Conservation (phyloP, 2,329 filamentous ascomycete species). For the Cladophialophora carrionii region DNA sequence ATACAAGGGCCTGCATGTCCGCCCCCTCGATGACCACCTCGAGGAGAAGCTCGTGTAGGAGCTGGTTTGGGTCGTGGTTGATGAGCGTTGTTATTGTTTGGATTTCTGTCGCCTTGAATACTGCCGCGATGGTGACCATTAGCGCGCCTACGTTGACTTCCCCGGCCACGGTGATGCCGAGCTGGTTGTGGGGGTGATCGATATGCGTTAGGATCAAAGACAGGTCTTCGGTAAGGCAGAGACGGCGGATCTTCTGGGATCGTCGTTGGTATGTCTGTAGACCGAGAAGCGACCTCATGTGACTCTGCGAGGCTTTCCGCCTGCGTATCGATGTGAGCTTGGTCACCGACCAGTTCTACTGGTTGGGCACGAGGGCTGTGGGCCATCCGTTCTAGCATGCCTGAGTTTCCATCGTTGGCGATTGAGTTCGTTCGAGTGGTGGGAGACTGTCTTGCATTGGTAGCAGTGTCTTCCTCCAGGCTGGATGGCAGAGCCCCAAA, state of each 20-base stretch:
- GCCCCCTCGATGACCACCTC: slow-evolving; percentile 3
- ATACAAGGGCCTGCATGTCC: background rate
- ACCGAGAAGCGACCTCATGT: background rate
- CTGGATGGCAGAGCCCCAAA: background rate
- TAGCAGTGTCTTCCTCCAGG: background rate
- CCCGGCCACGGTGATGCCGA: slow-evolving; percentile 8
- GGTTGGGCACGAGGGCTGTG: background rate
- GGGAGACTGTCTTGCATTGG: background rate
- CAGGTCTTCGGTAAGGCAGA: background rate
- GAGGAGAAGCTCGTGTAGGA: background rate
- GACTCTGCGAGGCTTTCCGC: background rate
- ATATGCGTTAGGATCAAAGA: slow-evolving; percentile 20
- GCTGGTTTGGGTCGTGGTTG: background rate
- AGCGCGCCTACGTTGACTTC: slow-evolving; percentile 1
- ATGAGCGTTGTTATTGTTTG: background rate
- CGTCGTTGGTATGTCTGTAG: background rate
- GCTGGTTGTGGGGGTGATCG: slow-evolving; percentile 5
- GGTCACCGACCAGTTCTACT: background rate
- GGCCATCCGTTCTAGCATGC: background rate
- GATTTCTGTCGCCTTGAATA: background rate
- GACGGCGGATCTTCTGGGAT: background rate
- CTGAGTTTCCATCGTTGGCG: background rate
- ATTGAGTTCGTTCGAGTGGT: background rate
- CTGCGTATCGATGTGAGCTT: background rate
- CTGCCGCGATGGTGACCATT: background rate